Evolutionary conservation across 331 rosid genomes (phyloP).

Genomic region (Acacia concinna): DNA sequence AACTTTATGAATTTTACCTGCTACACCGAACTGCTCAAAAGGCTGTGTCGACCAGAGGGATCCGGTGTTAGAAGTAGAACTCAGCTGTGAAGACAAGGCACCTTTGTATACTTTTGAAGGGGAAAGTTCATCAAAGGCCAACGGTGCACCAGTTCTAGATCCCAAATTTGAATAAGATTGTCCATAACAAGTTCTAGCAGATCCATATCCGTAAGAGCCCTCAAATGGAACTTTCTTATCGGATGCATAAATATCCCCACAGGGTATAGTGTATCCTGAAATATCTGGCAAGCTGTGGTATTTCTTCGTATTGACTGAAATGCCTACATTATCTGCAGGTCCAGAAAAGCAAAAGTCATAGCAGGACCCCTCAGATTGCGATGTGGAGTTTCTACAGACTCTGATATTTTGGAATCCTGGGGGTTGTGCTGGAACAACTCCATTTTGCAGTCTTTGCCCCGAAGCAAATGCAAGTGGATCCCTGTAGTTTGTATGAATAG

Average conservation of each 20-base stretch:
- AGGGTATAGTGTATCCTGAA: slow-evolving; percentile 52
- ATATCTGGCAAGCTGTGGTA: slow-evolving; percentile 87
- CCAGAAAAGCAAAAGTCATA: slow-evolving; percentile 53
- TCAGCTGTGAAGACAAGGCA: slow-evolving; percentile 57
- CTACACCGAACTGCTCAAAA: slow-evolving; percentile 86
- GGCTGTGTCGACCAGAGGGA: slow-evolving; percentile 94
- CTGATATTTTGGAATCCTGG: slow-evolving; percentile 52
- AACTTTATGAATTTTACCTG: slow-evolving; percentile 39
- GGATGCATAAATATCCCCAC: slow-evolving; percentile 47
- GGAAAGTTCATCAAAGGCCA: slow-evolving; percentile 79
- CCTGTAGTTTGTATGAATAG: slow-evolving; percentile 50
- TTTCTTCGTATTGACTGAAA: slow-evolving; percentile 68
- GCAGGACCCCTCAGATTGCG: slow-evolving; percentile 60
- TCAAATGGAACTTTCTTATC: slow-evolving; percentile 58
- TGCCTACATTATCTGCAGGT: slow-evolving; percentile 46
- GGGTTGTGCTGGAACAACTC: slow-evolving; percentile 56
- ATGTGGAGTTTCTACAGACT: slow-evolving; percentile 49
- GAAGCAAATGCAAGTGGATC: slow-evolving; percentile 52
- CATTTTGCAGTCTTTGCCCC: slow-evolving; percentile 68
- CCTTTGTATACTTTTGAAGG: slow-evolving; percentile 56
- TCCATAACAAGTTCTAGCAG: slow-evolving; percentile 47
- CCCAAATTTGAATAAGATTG: slow-evolving; percentile 51
- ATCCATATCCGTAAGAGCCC: slow-evolving; percentile 54
- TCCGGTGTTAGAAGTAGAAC: slow-evolving; percentile 56
- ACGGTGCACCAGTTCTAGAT: slow-evolving; percentile 56